Evolutionary conservation across 805 yeast species (phyloP).

Genomic region (Grigorovia humatica): DNA sequence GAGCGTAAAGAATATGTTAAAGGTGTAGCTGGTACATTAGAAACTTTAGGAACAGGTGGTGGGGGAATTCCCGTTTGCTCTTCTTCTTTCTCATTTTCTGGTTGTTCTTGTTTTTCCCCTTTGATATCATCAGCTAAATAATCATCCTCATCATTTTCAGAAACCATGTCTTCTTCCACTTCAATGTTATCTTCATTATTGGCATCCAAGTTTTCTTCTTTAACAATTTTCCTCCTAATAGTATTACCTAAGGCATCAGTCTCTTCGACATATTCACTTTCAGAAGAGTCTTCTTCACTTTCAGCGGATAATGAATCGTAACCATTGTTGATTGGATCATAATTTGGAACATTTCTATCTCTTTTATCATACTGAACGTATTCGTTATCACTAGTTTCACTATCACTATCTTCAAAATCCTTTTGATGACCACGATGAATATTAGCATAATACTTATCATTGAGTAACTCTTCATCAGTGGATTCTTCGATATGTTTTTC

Average conservation of each 20-base stretch:
- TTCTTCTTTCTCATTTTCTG: slow-evolving; percentile 7
- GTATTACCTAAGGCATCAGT: slow-evolving; percentile 28
- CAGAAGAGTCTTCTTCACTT: slow-evolving; percentile 8
- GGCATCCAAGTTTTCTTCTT: slow-evolving; percentile 7
- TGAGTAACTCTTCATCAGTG: slow-evolving; percentile 26
- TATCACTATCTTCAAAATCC: slow-evolving; percentile 28
- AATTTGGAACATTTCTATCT: slow-evolving; percentile 14
- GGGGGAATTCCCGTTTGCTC: slow-evolving; percentile 11
- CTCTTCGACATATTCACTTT: slow-evolving; percentile 19
- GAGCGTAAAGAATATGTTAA: slow-evolving; percentile 66
- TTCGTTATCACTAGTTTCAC: slow-evolving; percentile 11
- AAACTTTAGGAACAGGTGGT: slow-evolving; percentile 4
- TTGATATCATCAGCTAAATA: slow-evolving; percentile 4
- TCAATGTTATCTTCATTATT: slow-evolving; percentile 2
- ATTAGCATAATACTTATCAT: slow-evolving; percentile 23
- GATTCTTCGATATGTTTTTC: slow-evolving; percentile 32
- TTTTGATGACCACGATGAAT: slow-evolving; percentile 25
- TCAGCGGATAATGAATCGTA: slow-evolving; percentile 6
- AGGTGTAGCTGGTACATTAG: slow-evolving; percentile 29
- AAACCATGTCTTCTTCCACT: slow-evolving; percentile 2
- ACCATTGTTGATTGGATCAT: slow-evolving; percentile 24
- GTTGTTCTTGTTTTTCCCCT: slow-evolving; percentile 4
- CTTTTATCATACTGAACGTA: slow-evolving; percentile 2
- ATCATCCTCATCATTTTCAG: slow-evolving; percentile 10
- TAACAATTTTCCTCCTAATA: slow-evolving; percentile 11